phyloP scores from a whole-genome alignment of 2,329 filamentous ascomycete genomes.

The Diaporthe batatas region DNA sequence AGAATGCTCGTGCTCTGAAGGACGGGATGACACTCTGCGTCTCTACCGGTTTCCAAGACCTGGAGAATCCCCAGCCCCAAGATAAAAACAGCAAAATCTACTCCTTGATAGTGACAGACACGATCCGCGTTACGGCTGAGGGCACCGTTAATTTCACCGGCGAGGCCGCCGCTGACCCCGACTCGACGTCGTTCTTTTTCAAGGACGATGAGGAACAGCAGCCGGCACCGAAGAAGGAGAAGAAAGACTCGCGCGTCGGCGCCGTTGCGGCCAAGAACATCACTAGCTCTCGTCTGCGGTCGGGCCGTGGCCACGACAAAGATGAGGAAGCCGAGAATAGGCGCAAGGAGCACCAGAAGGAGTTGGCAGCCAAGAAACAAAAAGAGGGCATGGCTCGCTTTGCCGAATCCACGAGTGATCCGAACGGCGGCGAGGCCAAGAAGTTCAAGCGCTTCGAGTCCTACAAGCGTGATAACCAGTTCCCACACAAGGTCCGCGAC shows the following conservation, averaged over 20 bases:
- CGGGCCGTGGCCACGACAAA: conserved; percentile 83
- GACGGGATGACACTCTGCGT: conserved; percentile 98
- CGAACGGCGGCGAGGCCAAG: conserved; percentile 94
- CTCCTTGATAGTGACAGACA: conserved; percentile 91
- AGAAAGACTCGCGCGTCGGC: conserved; percentile 84
- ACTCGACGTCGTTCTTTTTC: conserved; percentile 98
- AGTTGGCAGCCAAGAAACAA: conserved; percentile 88
- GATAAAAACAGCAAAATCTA: conserved; percentile 92
- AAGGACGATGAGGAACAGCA: conserved; percentile 93
- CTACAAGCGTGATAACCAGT: conserved; percentile 97
- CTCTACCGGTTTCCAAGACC: conserved; percentile 89
- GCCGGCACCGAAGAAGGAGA: conserved; percentile 89
- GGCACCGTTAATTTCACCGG: conserved; percentile 87
- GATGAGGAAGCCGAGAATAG: conserved; percentile 92
- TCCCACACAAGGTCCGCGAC: conserved; percentile 85
- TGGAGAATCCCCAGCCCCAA: conserved; percentile 87
- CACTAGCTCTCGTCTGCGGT: conserved; percentile 90
- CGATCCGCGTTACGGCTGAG: conserved; percentile 86
- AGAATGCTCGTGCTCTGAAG: conserved; percentile 85
- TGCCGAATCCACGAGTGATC: conserved; percentile 83
- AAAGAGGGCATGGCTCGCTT: conserved; percentile 88
- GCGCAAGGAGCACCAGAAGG: conserved; percentile 92
- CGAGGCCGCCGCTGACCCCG: conserved; percentile 90
- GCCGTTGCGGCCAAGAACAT: conserved; percentile 96
- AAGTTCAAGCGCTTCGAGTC: conserved; percentile 99